phyloP scores from a whole-genome alignment of 2,329 filamentous ascomycete genomes.

The Nannizzia gypsea region DNA sequence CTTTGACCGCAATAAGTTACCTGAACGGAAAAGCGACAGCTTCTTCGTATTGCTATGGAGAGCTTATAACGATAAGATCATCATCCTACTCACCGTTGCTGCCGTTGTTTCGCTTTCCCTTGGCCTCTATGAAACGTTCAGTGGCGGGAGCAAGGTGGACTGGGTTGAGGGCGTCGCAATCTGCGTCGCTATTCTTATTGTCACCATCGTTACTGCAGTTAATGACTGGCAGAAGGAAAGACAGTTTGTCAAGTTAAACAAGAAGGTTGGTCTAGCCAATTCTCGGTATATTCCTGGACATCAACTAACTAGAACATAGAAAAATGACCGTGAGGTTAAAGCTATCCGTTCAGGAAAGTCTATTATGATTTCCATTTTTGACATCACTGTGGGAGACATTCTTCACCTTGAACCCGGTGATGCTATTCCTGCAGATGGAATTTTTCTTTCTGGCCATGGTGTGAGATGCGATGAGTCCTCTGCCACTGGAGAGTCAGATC shows the following conservation, averaged over 20 bases:
- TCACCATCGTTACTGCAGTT: slow-evolving; percentile 49
- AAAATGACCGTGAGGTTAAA: slow-evolving; percentile 54
- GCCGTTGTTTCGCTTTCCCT: slow-evolving; percentile 57
- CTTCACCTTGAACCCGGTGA: slow-evolving; percentile 59
- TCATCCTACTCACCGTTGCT: slow-evolving; percentile 57
- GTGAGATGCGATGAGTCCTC: slow-evolving; percentile 64
- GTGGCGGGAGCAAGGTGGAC: slow-evolving; percentile 41
- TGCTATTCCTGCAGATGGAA: slow-evolving; percentile 57
- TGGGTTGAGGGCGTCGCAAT: slow-evolving; percentile 60
- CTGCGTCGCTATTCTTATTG: slow-evolving; percentile 52
- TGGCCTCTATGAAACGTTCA: slow-evolving; percentile 56
- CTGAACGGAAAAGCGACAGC: slow-evolving; percentile 51
- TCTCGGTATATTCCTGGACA: not conserved
- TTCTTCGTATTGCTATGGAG: slow-evolving; percentile 53
- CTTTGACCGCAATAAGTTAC: slow-evolving; percentile 50
- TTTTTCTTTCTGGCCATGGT: slow-evolving; percentile 54
- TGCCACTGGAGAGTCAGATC: slow-evolving; percentile 61
- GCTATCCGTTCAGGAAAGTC: slow-evolving; percentile 56
- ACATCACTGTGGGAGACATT: slow-evolving; percentile 58
- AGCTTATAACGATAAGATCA: slow-evolving; percentile 62
- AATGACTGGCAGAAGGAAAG: slow-evolving; percentile 60
- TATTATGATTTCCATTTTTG: slow-evolving; percentile 51
- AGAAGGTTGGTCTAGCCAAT: slow-evolving; percentile 24
- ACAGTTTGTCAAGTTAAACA: slow-evolving; percentile 52
- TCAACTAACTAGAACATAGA: slow-evolving; percentile 31